Percentiles rank a stretch among this genome's conserved stretches.
Conservation (phyloP, 2,329 filamentous ascomycete genomes). For the Venturia oleaginea region DNA sequence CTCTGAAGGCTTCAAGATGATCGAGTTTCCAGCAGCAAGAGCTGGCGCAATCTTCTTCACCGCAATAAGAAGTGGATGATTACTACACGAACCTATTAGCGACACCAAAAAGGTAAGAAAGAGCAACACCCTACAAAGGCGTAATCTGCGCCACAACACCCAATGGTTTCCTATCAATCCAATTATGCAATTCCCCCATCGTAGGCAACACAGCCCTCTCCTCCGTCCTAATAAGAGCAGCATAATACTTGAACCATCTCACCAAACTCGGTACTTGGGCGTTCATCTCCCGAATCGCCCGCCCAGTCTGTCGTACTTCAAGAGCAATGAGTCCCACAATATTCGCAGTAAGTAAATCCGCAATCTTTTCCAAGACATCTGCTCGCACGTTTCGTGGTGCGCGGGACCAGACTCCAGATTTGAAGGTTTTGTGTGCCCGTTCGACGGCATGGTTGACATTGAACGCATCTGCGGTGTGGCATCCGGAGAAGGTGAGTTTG, state of each 20-base stretch:
- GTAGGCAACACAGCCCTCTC: constrained; percentile 67
- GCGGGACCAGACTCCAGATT: constrained; percentile 61
- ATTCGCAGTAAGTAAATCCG: constrained; percentile 59
- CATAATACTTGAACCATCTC: constrained; percentile 50
- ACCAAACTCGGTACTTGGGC: constrained; percentile 58
- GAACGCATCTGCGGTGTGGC: constrained; percentile 51
- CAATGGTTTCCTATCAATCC: constrained; percentile 59
- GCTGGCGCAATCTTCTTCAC: constrained; percentile 72
- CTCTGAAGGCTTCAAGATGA: constrained; percentile 49
- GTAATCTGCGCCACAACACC: constrained; percentile 72
- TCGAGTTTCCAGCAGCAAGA: constrained; percentile 48
- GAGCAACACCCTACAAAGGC: constrained; percentile 46
- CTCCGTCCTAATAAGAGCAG: constrained; percentile 70
- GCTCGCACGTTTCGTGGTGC: constrained; percentile 57
- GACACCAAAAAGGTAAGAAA: too few species aligned
- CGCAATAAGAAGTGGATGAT: constrained; percentile 69
- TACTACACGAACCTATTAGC: constrained; percentile 38
- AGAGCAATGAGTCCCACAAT: constrained; percentile 53
- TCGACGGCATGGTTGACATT: constrained; percentile 63
- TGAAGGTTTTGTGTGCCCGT: constrained; percentile 60
- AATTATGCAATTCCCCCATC: constrained; percentile 65
- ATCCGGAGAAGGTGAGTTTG: constrained; percentile 38
- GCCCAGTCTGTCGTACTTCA: constrained; percentile 71
- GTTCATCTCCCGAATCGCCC: constrained; percentile 56
- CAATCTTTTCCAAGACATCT: constrained; percentile 60